Evolutionary conservation across 495 filamentous ascomycete species (phyloP).

Genomic region (Penicillium pulvis): DNA sequence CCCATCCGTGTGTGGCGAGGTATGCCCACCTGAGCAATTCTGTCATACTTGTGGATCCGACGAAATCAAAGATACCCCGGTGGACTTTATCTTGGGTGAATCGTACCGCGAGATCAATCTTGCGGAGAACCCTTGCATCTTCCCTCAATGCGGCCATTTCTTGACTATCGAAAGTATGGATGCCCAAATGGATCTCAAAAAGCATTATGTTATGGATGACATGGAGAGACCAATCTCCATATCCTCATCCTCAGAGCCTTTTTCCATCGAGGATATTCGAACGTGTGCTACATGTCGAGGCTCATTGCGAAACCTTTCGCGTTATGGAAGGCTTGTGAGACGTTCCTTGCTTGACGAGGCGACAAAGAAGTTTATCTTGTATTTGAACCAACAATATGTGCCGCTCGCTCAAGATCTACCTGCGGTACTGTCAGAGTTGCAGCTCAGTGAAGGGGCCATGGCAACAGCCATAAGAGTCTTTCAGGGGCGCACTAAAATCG

Average conservation of each 20-base stretch:
- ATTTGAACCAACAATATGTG: conserved; percentile 6
- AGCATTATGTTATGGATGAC: conserved; percentile 5
- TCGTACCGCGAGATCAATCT: conserved; percentile 5
- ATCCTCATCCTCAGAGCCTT: conserved; percentile 1
- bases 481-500: neutral
- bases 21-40: conserved; percentile 47
- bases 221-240: conserved; percentile 6
- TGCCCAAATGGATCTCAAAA: conserved; percentile 10
- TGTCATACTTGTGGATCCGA: conserved; percentile 11
- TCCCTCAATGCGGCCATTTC: conserved; percentile 10
- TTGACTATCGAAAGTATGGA: conserved; percentile 12
- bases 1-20: conserved; percentile 68
- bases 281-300: conserved; percentile 9
- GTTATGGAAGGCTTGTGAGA: conserved; percentile 7
- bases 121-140: neutral
- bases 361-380: conserved; percentile 9
- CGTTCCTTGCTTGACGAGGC: conserved; percentile 5
- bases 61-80: conserved; percentile 4
- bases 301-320: conserved; percentile 4
- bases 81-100: conserved; percentile 7
- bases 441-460: neutral
- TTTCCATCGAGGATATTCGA: conserved; percentile 9
- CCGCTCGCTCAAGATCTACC: neutral
- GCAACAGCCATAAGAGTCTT: neutral
- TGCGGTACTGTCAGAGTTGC: neutral